Conservation (phyloP, 306 rosid species). For the Myrica gale region DNA sequence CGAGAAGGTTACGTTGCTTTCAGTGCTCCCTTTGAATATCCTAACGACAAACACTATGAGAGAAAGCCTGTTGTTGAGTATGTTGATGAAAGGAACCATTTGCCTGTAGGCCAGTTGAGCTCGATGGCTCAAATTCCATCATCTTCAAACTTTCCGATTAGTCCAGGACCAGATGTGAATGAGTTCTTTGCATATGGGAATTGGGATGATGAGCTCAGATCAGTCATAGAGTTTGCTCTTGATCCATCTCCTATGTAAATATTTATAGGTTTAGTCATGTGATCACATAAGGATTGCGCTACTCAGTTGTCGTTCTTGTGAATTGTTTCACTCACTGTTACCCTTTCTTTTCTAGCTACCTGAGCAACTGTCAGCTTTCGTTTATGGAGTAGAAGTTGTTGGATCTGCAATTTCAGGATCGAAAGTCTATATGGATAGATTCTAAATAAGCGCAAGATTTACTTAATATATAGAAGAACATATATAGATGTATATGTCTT, state of each 20-base stretch:
- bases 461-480: neutral
- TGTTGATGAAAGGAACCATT: constrained; percentile 25
- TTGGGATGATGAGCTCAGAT: constrained; percentile 90
- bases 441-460: neutral
- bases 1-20: constrained; percentile 55
- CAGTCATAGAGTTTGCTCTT: constrained; percentile 59
- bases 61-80: constrained; percentile 33
- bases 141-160: constrained; percentile 42
- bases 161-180: constrained; percentile 23
- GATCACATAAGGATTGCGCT: neutral
- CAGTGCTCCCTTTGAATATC: constrained; percentile 23
- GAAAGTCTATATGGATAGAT: neutral
- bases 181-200: constrained; percentile 36
- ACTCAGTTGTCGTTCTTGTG: neutral
- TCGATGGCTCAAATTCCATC: constrained; percentile 31
- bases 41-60: constrained; percentile 21
- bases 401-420: neutral
- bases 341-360: too few relatives aligned
- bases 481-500: neutral
- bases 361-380: too few relatives aligned
- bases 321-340: too few relatives aligned
- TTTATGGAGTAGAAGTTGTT: neutral
- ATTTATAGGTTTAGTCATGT: neutral
- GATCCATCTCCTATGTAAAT: constrained; percentile 39
- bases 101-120: constrained; percentile 30